phyloP scores from a whole-genome alignment of 1,284 basidiomycete species.

The Coniophora puteana region DNA sequence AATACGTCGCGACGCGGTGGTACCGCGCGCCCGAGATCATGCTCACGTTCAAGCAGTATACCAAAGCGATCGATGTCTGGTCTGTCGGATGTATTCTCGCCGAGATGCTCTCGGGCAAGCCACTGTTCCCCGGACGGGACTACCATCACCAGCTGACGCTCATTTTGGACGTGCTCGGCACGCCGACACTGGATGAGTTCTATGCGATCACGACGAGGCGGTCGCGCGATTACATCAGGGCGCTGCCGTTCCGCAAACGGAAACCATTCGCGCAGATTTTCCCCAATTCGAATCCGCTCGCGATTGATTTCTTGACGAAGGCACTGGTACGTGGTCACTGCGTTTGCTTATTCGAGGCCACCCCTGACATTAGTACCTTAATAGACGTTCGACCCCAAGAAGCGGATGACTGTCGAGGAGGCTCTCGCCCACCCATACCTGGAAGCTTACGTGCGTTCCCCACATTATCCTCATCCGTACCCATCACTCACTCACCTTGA shows the following conservation, averaged over 20 bases:
- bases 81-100: slow-evolving; percentile 96
- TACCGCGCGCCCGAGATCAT: slow-evolving; percentile 96
- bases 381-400: slow-evolving; percentile 89
- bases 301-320: slow-evolving; percentile 90
- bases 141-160: slow-evolving; percentile 94
- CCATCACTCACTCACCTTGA: slow-evolving; percentile 9
- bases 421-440: slow-evolving; percentile 91
- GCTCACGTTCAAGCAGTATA: slow-evolving; percentile 96
- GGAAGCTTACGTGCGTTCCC: slow-evolving; percentile 75
- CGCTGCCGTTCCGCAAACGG: slow-evolving; percentile 84
- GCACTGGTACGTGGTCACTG: slow-evolving; percentile 66
- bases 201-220: slow-evolving; percentile 84
- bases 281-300: slow-evolving; percentile 82
- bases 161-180: slow-evolving; percentile 91
- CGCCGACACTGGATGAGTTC: slow-evolving; percentile 88
- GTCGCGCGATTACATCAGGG: slow-evolving; percentile 87
- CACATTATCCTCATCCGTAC: neutral
- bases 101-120: slow-evolving; percentile 93
- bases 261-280: slow-evolving; percentile 77
- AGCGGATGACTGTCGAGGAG: slow-evolving; percentile 88
- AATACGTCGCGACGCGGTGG: slow-evolving; percentile 93
- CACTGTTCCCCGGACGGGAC: slow-evolving; percentile 94
- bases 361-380: slow-evolving; percentile 4
- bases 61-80: slow-evolving; percentile 94
- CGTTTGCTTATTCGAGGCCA: neutral